Percentiles rank a stretch among this genome's conserved stretches.
These are phyloP conservation scores for Luzula sylvatica DNA, from an alignment of 176 grass and related monocot genomes.

Conservation along the genomic window DNA sequence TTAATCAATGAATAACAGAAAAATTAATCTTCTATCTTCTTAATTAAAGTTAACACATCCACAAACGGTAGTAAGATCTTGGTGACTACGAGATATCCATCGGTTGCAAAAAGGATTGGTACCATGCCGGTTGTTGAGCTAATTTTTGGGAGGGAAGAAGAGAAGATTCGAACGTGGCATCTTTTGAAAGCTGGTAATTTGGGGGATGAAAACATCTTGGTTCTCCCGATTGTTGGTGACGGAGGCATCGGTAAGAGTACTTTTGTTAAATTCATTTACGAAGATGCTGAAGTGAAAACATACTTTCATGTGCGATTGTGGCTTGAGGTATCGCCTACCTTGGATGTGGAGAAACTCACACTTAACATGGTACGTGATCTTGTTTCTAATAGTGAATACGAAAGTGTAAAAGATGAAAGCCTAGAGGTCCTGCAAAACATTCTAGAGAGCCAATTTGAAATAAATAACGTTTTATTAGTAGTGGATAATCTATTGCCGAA, in stretches of 20 bases:
- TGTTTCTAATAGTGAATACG: too few relatives aligned
- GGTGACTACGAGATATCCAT: background rate
- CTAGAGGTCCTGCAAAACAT: too few relatives aligned
- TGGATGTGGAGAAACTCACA: conserved; percentile 16
- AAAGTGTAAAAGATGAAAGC: too few relatives aligned
- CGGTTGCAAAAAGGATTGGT: background rate
- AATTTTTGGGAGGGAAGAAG: conserved; percentile 1
- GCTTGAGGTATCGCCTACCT: conserved; percentile 14
- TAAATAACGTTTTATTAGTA: background rate
- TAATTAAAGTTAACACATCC: too few relatives aligned
- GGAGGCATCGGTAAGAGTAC: conserved; percentile 24
- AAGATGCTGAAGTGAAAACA: background rate
- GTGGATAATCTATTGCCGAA: background rate
- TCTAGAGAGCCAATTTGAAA: background rate
- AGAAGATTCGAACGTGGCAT: background rate
- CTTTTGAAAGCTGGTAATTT: background rate
- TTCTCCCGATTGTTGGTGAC: conserved; percentile 14
- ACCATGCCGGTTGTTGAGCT: too few relatives aligned
- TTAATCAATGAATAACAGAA: too few relatives aligned
- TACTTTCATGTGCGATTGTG: conserved; percentile 8
- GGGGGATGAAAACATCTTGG: background rate
- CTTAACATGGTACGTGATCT: background rate
- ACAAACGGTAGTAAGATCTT: background rate
- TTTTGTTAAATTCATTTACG: conserved; percentile 16
- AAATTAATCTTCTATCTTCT: too few relatives aligned